These are phyloP conservation scores for Suillus luteus DNA, from an alignment of 768 basidiomycete genomes.

Conservation along the genomic window DNA sequence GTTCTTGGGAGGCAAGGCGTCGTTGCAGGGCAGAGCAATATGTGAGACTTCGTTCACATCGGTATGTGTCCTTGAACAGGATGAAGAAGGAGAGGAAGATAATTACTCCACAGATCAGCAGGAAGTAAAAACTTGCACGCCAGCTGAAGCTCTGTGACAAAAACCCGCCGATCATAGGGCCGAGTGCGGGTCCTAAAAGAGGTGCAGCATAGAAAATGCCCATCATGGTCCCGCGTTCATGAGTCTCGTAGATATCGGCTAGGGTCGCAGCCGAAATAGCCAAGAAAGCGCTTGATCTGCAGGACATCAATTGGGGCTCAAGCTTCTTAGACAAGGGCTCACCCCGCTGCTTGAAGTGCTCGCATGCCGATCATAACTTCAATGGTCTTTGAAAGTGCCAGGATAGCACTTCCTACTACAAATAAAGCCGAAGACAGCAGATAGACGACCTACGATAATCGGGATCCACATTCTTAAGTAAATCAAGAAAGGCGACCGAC, in stretches of 20 bases:
- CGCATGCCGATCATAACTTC: constrained; percentile 66
- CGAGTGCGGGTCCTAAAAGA: constrained; percentile 71
- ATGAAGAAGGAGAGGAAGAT: constrained; percentile 59
- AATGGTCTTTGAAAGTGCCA: constrained; percentile 57
- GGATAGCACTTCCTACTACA: constrained; percentile 54
- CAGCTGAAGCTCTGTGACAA: constrained; percentile 70
- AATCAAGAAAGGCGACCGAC: constrained; percentile 33
- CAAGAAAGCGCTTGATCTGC: constrained; percentile 65
- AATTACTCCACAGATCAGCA: constrained; percentile 60
- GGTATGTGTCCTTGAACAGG: constrained; percentile 82
- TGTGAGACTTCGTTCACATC: constrained; percentile 75
- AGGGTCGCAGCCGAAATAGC: constrained; percentile 76
- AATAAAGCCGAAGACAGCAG: constrained; percentile 53
- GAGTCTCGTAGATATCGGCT: constrained; percentile 76
- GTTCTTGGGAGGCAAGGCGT: constrained; percentile 33
- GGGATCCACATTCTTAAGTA: constrained; percentile 4
- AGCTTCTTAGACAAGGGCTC: constrained; percentile 21
- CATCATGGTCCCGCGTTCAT: constrained; percentile 77
- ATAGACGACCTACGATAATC: constrained; percentile 49
- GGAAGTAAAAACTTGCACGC: constrained; percentile 85
- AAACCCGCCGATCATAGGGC: constrained; percentile 70
- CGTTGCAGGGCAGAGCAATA: constrained; percentile 69
- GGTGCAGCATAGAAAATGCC: constrained; percentile 82
- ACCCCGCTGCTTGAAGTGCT: constrained; percentile 68
- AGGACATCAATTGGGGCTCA: constrained; percentile 15